phyloP scores from a whole-genome alignment of 106 monocot species.

The Dendrobium huoshanense region DNA sequence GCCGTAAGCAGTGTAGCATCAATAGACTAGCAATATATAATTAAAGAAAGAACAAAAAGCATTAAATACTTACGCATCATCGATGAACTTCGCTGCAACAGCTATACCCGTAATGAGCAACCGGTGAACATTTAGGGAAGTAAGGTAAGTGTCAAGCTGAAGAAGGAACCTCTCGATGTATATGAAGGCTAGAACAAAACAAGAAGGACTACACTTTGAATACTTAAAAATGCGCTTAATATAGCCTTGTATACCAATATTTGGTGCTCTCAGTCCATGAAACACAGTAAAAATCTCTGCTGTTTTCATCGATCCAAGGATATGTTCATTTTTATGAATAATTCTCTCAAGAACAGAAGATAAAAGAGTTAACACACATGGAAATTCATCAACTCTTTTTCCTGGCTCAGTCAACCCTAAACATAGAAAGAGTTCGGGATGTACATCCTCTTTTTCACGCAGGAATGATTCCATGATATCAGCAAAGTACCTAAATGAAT shows the following conservation, averaged over 20 bases:
- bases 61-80: constrained; percentile 58
- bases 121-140: constrained; percentile 65
- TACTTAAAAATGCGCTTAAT: constrained; percentile 73
- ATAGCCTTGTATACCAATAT: constrained; percentile 41
- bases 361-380: constrained; percentile 39
- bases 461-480: constrained; percentile 27
- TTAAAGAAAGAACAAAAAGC: background rate
- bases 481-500: constrained; percentile 4
- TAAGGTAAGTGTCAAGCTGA: constrained; percentile 41
- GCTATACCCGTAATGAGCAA: constrained; percentile 56
- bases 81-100: constrained; percentile 71
- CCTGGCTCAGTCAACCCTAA: constrained; percentile 42
- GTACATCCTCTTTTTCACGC: constrained; percentile 9
- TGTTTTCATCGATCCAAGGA: constrained; percentile 22
- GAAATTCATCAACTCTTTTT: constrained; percentile 32
- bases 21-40: background rate
- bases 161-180: constrained; percentile 67
- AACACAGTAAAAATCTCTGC: constrained; percentile 41
- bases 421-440: constrained; percentile 30
- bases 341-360: constrained; percentile 40
- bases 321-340: constrained; percentile 50
- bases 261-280: constrained; percentile 58
- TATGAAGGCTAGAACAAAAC: constrained; percentile 62
- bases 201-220: constrained; percentile 70
- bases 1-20: background rate